Evolutionary conservation across 768 basidiomycete species (phyloP), one percentile per base, ranked within the genome.

Genomic region (Pleurotus citrinopileatus): DNA sequence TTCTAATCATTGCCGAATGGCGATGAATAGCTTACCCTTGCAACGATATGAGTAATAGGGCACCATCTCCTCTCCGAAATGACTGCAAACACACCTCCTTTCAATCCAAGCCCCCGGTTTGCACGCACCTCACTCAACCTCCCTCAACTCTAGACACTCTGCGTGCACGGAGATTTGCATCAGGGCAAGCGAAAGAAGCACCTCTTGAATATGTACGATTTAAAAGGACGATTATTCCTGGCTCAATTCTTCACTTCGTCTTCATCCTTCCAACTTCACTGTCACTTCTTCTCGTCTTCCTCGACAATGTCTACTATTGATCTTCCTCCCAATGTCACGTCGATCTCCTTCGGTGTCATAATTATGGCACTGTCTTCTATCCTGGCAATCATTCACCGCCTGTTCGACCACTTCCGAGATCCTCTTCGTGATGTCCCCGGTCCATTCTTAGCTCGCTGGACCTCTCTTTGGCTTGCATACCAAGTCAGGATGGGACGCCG

Each of bases 391-490:
- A 17, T 43, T 29, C 50, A 52, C 26, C 34, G 47, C 20, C 22
- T 17, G 26, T 17, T 56, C n/a, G 20, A 52, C 8, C 38, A 20
- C 50, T 36, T 53, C 26, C 55, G 55, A 40, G 55, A 52, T 44
- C 55, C 55, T 15, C 28, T 61, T 29, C 42, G 52, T 34, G 52
- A 61, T 37, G 63, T 70, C 19, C 69, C 69, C 2, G 69, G 69
- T 2, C 69, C 69, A 2, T 61, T 63, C 32, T 54, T 68, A 1
- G 67, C 68, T 8, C 58, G 62, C 25, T 68, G 62, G 60, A 66
- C 68, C 20, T 56, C 64, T 20, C 56, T 70, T 12, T 70, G 68
- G 70, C 59, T 67, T 3, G 65, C 65, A 20, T 71, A 67, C 47
- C 64, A 71, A 23, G 66, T 64, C 2, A 59, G 66, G 27, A 45